A percentile compares a stretch with the other conserved stretches of the same genome.
These are phyloP conservation scores for Nakazawaea laoshanensis DNA, from an alignment of 805 yeast genomes.

Conservation along the genomic window DNA sequence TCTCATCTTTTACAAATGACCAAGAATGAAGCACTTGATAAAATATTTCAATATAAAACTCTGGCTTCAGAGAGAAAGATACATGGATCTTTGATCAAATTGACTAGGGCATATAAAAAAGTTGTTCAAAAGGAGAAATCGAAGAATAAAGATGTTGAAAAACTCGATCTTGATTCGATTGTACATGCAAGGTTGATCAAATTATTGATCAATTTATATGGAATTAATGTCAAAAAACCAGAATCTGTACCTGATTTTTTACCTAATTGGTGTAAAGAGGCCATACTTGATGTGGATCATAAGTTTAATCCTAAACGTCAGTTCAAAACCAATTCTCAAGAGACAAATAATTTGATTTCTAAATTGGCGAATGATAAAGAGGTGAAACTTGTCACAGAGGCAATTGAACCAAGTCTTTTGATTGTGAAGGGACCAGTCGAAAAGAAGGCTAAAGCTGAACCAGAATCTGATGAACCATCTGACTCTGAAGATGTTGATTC, in stretches of 20 bases:
- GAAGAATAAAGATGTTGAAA: constrained; percentile 11
- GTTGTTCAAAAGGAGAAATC: constrained; percentile 13
- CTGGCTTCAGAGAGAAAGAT: constrained; percentile 40
- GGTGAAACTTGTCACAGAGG: constrained; percentile 23
- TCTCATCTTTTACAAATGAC: constrained; percentile 31
- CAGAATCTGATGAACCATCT: constrained; percentile 17
- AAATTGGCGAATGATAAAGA: constrained; percentile 35
- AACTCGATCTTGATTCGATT: constrained; percentile 10
- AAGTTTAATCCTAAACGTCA: constrained; percentile 38
- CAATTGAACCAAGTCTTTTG: constrained; percentile 18
- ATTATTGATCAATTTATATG: constrained; percentile 16
- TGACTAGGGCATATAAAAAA: constrained; percentile 28
- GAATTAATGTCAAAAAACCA: constrained; percentile 21
- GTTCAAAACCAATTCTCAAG: constrained; percentile 30
- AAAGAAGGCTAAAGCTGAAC: constrained; percentile 13
- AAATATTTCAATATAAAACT: constrained; percentile 35
- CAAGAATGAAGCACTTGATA: constrained; percentile 32
- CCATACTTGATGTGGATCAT: constrained; percentile 21
- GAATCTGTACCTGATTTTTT: constrained; percentile 28
- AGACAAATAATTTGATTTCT: constrained; percentile 37
- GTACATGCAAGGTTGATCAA: constrained; percentile 13
- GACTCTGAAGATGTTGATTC: constrained; percentile 19
- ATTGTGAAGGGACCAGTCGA: constrained; percentile 19
- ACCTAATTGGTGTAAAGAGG: constrained; percentile 21
- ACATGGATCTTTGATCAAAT: constrained; percentile 33